A percentile compares a stretch with the other conserved stretches of the same genome.
phyloP scores from a whole-genome alignment of 2,329 filamentous ascomycete species.

The Calonectria naviculata region DNA sequence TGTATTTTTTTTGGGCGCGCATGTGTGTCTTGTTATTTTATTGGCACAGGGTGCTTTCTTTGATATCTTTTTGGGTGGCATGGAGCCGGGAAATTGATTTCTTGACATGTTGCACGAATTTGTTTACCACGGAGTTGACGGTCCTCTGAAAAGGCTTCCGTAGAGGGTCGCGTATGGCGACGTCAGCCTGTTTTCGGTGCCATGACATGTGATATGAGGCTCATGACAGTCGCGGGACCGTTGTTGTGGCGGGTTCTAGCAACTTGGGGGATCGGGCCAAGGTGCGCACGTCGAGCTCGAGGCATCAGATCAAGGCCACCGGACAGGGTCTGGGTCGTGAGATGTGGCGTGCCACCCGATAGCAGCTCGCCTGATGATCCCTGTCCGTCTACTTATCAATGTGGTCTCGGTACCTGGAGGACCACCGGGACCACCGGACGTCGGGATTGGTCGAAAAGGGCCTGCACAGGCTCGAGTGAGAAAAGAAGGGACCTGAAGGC shows the following conservation, averaged over 20 bases:
- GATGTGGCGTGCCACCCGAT: slow-evolving; percentile 40
- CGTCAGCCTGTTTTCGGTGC: not conserved
- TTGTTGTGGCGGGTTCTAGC: slow-evolving; percentile 23
- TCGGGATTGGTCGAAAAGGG: slow-evolving; percentile 25
- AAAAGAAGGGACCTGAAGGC: not conserved
- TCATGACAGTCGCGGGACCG: slow-evolving; percentile 21
- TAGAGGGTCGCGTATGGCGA: slow-evolving; percentile 2
- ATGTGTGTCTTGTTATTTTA: slow-evolving; percentile 25
- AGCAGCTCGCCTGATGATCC: slow-evolving; percentile 43
- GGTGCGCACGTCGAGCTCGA: slow-evolving; percentile 37
- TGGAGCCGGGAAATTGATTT: slow-evolving; percentile 40
- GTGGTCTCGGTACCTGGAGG: slow-evolving; percentile 32
- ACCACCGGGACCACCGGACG: slow-evolving; percentile 25
- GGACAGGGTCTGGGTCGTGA: slow-evolving; percentile 37
- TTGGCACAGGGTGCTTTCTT: slow-evolving; percentile 32
- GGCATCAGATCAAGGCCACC: slow-evolving; percentile 36
- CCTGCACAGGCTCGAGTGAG: slow-evolving; percentile 2
- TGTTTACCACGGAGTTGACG: slow-evolving; percentile 12
- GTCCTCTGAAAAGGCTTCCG: slow-evolving; percentile 5
- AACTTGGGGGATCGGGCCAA: slow-evolving; percentile 32
- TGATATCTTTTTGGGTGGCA: slow-evolving; percentile 31
- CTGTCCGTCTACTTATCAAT: slow-evolving; percentile 39
- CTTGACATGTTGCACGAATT: slow-evolving; percentile 32
- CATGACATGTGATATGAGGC: slow-evolving; percentile 37
- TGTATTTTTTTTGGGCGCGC: slow-evolving; percentile 28